Evolutionary conservation across 371 early-diverging fungal species (phyloP), one percentile per base, ranked within the genome.

Genomic region (Mortierella sp.): DNA sequence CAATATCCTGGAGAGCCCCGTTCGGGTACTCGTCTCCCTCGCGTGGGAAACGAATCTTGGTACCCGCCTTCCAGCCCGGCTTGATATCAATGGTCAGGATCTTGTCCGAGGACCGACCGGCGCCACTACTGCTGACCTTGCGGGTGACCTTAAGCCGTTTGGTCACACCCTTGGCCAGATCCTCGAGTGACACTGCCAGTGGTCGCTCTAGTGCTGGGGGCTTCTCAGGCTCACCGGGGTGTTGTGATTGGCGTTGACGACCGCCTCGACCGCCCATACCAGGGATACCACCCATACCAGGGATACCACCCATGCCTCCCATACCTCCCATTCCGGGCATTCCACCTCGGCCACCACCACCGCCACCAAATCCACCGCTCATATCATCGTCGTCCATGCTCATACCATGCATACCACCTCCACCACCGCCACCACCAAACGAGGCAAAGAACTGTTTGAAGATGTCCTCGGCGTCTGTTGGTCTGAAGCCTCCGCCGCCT

Each of bases 31-130:
- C 96, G 84, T 99, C 99, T 31, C 99, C 99, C 87, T 98, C 97
- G 52, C 92, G 93, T 2, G 93, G 89, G 89, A 96, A 99, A 22
- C 94, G 94, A 77, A 99, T 92, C 88, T 99, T 98, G 70, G 99
- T 98, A 9, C 99, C 99, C 6, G 97, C 94, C 86, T 99, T 99
- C 97, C 98, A 98, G 6, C 99, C 99, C 1, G 99, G 96, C 79
- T 96, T 97, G 85, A 99, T 89, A 72, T 94, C 89, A 73, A 99
- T 90, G 40, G 91, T 90, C 19, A 99, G 88, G 24, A 97, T 89
- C 87, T 98, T 97, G 76, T 98, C 98, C 0, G 92, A 80, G 0
- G 90, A 64, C 0, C 89, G 84, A 37, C 80, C 53, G 43, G 84
- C 78, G 19, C 94, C 93, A 14, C 88, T 84, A 14, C 88, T 84